Evolutionary conservation across 441 rosid species (phyloP), one percentile per base, ranked within the genome.

Genomic region (Monsonia emarginata): DNA sequence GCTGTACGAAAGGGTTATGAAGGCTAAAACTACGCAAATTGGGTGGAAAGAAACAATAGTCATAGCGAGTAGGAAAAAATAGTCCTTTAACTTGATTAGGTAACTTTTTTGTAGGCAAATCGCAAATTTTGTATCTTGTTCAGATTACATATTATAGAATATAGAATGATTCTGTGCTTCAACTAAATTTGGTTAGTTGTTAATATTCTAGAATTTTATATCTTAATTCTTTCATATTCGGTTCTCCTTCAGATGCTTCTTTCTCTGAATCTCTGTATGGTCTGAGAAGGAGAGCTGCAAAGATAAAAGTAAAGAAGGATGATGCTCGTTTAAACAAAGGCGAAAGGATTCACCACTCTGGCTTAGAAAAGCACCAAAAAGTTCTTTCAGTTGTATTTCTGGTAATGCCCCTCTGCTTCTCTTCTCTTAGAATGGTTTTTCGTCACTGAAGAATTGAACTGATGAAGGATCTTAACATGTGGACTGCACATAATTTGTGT

Each of bases 221-320:
- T n/a, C n/a, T n/a, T n/a, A n/a, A 40, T 62, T 66, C 67, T 57
- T 65, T 48, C 59, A 10, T 26, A 11, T 66, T 50, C 44, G 42
- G 9, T 75, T 74, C 48, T 65, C 71, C 57, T 76, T 60, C 84
- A 94, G 99, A 94, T 83, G 96, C 96, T 74, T 94, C 97, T 9
- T 94, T 94, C 80, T 76, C 99, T 54, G 99, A 89, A 73, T 88
- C 97, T 58, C 83, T 94, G 25, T 94, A 94, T 79, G 99, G 99
- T 28, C 80, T 94, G 80, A 83, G 97, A 78, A 91, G 99, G 79
- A 85, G 94, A 83, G 81, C 92, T 5, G 86, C 74, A 72, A 84
- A 75, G 69, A 81, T 94, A 72, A 83, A 67, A 77, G 75, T 69
- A 69, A 80, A 71, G 72, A 84, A 76, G 81, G 84, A 77, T 71